phyloP scores from a whole-genome alignment of 306 rosid species.

The Corylus avellana region DNA sequence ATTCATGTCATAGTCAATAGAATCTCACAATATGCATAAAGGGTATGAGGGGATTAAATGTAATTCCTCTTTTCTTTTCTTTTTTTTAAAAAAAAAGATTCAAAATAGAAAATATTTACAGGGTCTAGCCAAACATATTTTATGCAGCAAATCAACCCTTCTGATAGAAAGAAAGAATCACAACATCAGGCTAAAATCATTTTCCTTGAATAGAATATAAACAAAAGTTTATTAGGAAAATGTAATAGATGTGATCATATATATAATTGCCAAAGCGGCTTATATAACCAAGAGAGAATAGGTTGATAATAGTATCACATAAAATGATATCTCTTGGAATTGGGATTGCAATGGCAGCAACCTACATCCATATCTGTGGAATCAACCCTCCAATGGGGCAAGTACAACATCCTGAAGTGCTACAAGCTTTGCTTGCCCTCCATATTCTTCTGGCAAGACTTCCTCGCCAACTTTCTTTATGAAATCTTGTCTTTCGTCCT shows the following conservation, averaged over 20 bases:
- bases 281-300: not conserved
- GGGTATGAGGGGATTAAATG: too few relatives aligned
- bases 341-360: not conserved
- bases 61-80: too few relatives aligned
- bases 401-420: constrained; percentile 63
- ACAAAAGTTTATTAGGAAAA: too few relatives aligned
- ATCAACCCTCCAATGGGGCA: constrained; percentile 43
- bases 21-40: too few relatives aligned
- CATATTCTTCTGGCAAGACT: constrained; percentile 72
- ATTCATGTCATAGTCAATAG: too few relatives aligned
- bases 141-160: not conserved
- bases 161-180: not conserved
- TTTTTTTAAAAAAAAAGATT: too few relatives aligned
- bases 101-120: not conserved
- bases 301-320: not conserved
- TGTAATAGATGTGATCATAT: not conserved
- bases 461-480: constrained; percentile 76
- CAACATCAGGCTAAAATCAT: not conserved
- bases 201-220: too few relatives aligned
- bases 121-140: not conserved
- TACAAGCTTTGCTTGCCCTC: constrained; percentile 70
- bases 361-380: not conserved
- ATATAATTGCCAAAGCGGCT: not conserved
- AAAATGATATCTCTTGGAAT: not conserved
- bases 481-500: constrained; percentile 57